These are phyloP conservation scores for Tulasnella calospora DNA, from an alignment of 768 basidiomycete genomes.

Conservation along the genomic window DNA sequence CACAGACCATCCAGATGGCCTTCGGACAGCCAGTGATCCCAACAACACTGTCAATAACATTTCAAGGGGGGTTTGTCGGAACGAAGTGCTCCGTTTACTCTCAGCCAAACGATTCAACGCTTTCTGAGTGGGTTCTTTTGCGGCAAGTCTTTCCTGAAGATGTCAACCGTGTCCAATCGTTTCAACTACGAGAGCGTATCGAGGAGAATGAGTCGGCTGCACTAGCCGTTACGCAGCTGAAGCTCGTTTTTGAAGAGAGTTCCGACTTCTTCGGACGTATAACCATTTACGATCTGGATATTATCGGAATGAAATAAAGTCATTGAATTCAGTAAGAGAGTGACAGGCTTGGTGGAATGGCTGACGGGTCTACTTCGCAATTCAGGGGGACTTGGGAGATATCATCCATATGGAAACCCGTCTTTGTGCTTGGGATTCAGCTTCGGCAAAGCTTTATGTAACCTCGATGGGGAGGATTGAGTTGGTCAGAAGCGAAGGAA, in stretches of 20 bases:
- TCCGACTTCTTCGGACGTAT: slow-evolving; percentile 86
- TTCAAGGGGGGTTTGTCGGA: slow-evolving; percentile 84
- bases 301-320: slow-evolving; percentile 4
- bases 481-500: no score
- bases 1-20: slow-evolving; percentile 65
- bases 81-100: slow-evolving; percentile 50
- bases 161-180: slow-evolving; percentile 66
- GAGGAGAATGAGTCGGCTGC: neutral
- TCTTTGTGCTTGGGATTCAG: no score
- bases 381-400: no score
- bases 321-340: neutral
- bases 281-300: slow-evolving; percentile 61
- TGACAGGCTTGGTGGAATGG: neutral
- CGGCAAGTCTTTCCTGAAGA: slow-evolving; percentile 70
- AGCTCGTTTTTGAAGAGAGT: slow-evolving; percentile 70
- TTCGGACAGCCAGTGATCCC: slow-evolving; percentile 57
- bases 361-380: no score
- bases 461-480: no score
- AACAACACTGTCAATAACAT: slow-evolving; percentile 55
- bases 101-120: slow-evolving; percentile 31
- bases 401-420: no score
- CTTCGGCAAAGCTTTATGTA: no score
- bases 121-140: slow-evolving; percentile 47
- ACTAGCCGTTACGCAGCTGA: slow-evolving; percentile 39
- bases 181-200: slow-evolving; percentile 43